These are phyloP conservation scores for Naganishia vaughanmartiniae DNA, from an alignment of 768 basidiomycete genomes.

Conservation along the genomic window DNA sequence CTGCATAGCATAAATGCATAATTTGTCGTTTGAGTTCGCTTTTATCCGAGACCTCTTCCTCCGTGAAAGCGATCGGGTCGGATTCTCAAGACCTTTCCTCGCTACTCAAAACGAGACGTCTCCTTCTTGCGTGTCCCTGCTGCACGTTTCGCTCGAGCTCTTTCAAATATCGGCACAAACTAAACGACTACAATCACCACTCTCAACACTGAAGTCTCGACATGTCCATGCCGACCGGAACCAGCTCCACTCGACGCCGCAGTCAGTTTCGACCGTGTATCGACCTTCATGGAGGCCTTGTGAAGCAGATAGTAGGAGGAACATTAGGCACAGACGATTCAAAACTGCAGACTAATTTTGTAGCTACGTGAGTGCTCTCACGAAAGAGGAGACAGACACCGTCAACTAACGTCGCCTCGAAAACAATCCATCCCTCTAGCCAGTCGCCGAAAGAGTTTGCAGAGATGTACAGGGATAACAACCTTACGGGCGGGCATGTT, in stretches of 20 bases:
- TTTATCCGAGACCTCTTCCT: not conserved
- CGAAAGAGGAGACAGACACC: not conserved
- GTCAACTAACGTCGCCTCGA: not conserved
- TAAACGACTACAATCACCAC: not conserved
- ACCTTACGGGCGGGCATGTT: conserved; percentile 82
- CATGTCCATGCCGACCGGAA: not conserved
- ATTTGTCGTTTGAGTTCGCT: not conserved
- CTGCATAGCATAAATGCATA: no score
- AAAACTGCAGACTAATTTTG: conserved; percentile 82
- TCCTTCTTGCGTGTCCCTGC: not conserved
- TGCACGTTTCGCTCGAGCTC: no score
- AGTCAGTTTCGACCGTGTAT: conserved; percentile 81
- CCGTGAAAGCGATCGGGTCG: not conserved
- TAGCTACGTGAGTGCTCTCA: conserved; percentile 68
- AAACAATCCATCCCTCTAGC: conserved; percentile 53
- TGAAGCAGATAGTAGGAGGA: conserved; percentile 97
- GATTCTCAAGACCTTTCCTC: not conserved
- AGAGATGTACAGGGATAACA: conserved; percentile 66
- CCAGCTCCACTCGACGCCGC: conserved; percentile 12
- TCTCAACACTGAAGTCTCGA: no score
- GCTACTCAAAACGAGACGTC: not conserved
- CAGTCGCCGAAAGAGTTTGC: conserved; percentile 78
- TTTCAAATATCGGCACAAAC: no score
- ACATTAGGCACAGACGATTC: conserved; percentile 64
- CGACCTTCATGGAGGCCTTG: conserved; percentile 89